phyloP scores from a whole-genome alignment of 352 stramenopile genomes.

The Thalassiosira livingstoniorum region DNA sequence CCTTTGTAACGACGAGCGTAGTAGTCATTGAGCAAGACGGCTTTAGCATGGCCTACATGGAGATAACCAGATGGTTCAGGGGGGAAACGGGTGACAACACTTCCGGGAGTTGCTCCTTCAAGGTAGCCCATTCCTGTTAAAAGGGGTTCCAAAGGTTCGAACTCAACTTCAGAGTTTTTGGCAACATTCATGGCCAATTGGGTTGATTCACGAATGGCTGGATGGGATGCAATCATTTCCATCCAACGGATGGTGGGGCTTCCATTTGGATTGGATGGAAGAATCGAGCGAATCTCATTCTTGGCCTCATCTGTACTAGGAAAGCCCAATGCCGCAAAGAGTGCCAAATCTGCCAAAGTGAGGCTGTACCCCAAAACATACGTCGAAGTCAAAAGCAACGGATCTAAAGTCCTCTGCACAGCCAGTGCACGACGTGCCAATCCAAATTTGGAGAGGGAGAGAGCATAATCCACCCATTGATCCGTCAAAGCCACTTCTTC shows the following conservation, averaged over 20 bases:
- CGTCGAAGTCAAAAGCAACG: conserved; percentile 89
- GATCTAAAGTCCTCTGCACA: conserved; percentile 89
- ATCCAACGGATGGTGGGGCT: conserved; percentile 75
- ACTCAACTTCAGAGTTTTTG: conserved; percentile 56
- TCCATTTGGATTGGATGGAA: conserved; percentile 15
- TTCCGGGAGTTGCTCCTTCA: conserved; percentile 93
- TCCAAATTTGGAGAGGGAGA: conserved; percentile 71
- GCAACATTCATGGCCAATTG: conserved; percentile 71
- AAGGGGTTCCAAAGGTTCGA: conserved; percentile 56
- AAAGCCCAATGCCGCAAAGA: conserved; percentile 90
- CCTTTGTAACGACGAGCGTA: conserved; percentile 95
- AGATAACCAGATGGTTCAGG: conserved; percentile 98
- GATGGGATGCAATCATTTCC: conserved; percentile 70
- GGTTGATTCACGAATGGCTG: conserved; percentile 72
- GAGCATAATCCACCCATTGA: conserved; percentile 94
- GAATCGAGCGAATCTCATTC: conserved; percentile 35
- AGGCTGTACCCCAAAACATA: conserved; percentile 94
- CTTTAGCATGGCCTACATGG: conserved; percentile 99
- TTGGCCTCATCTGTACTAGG: conserved; percentile 55
- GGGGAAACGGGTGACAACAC: conserved; percentile 98
- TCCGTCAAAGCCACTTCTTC: conserved; percentile 87
- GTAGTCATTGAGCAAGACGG: conserved; percentile 99
- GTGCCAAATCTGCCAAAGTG: conserved; percentile 94
- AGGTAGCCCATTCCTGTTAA: conserved; percentile 92
- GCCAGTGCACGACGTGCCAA: conserved; percentile 67